Base-by-base conservation (phyloP, 179 eudicot species). In the Camellia oleifera region DNA sequence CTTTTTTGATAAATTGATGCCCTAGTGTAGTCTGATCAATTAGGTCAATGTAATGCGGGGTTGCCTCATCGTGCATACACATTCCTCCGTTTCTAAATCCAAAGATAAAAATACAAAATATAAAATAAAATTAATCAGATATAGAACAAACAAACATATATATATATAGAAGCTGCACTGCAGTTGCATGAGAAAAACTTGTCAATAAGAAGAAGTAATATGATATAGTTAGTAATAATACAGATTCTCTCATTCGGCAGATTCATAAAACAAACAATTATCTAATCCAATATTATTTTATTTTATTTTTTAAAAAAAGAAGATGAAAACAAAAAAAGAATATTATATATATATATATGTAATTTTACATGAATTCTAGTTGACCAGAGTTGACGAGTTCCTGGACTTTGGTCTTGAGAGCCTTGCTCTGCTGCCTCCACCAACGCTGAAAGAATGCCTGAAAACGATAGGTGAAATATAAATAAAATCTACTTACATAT, bases 51-150 rank as follows among this genome's bases (percentile, higher is more conserved):
- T 95, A 95, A 84, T 94, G 93, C 20, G 98, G 86, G 32, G 98
- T 86, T 70, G 99, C 99, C 90, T 95, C 99, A 86, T 96, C 99
- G 77, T 94, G 98, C 99, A 96, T 96, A 78, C 94, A 90, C 97
- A 94, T 92, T 5, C 95, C 99, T 54, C 99, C 99, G 76, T 96
- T 96, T 91, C 99, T 95, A 82, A 68, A 18, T 32, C 78, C 70
- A 48, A 79, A 70, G 64, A 57, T 56, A 58, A 60, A 54, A 17
- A 17, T 54, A 45, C 0, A 7, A 20, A 75, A 60, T 62, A 14
- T 32, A 53, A 42, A 64, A 12, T 0, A 13, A 4, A 2, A 4
- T 48, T 2, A 0, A 74, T 32, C 40, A 42, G 48, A 52, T 12
- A 5, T 7, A 20, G 66, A 64, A 32, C 40, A 32, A 32, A 32